Conservation (phyloP, 306 rosid genomes). For the Alnus rubra region DNA sequence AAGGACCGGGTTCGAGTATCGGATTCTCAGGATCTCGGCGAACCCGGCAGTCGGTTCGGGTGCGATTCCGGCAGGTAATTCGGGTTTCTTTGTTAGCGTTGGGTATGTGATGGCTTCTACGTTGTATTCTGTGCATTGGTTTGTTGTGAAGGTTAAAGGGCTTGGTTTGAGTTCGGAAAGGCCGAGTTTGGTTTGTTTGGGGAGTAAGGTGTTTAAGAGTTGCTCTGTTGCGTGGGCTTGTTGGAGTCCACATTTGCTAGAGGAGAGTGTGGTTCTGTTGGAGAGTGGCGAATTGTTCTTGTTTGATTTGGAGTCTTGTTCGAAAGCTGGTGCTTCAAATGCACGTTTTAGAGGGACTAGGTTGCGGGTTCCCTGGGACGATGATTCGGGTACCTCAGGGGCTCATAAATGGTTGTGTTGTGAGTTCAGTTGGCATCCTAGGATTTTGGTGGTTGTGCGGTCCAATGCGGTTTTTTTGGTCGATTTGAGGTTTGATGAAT, state of each 20-base stretch:
- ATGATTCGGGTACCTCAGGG: too few species aligned
- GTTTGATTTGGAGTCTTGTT: too few species aligned
- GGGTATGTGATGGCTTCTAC: too few species aligned
- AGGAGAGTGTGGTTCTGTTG: conserved; percentile 55
- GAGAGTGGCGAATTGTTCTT: conserved; percentile 45
- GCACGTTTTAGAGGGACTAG: too few species aligned
- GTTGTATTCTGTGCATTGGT: conserved; percentile 61
- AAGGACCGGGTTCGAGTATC: conserved; percentile 20
- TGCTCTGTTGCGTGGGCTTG: conserved; percentile 53
- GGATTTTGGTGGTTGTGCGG: too few species aligned
- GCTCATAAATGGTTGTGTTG: too few species aligned
- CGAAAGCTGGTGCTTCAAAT: too few species aligned
- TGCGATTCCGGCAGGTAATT: neutral
- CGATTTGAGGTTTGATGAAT: conserved; percentile 26
- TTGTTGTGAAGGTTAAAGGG: conserved; percentile 26
- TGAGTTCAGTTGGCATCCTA: too few species aligned
- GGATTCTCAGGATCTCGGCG: conserved; percentile 42
- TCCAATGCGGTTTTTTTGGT: too few species aligned
- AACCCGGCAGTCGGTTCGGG: conserved; percentile 31
- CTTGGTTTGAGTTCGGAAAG: conserved; percentile 22
- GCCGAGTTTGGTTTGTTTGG: conserved; percentile 34
- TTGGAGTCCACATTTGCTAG: conserved; percentile 63
- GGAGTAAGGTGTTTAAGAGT: conserved; percentile 52
- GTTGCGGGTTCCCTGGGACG: too few species aligned
- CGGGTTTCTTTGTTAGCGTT: neutral